phyloP scores from a whole-genome alignment of 2,329 filamentous ascomycete species.

The Dichotomopilus funicola region DNA sequence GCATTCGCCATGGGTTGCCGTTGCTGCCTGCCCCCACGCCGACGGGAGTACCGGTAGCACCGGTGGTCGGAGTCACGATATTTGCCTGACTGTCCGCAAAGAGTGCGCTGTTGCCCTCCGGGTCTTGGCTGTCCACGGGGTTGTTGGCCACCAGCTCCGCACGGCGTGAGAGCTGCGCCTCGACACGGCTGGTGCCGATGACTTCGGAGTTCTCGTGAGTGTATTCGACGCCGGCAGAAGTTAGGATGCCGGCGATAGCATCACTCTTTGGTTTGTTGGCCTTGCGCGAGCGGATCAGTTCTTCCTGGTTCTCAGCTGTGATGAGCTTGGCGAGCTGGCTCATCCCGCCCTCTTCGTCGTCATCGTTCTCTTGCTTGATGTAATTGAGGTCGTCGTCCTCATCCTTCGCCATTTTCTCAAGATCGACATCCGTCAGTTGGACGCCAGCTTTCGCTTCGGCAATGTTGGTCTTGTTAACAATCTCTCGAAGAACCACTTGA shows the following conservation, averaged over 20 bases:
- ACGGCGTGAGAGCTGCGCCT: constrained; percentile 71
- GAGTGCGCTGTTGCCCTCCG: constrained; percentile 43
- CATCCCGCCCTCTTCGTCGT: constrained; percentile 56
- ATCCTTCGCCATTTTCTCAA: constrained; percentile 54
- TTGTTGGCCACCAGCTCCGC: constrained; percentile 54
- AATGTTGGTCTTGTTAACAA: constrained; percentile 97
- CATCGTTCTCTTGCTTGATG: constrained; percentile 39
- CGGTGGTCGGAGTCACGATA: constrained; percentile 11
- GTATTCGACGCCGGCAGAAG: constrained; percentile 84
- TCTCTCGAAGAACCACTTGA: constrained; percentile 79
- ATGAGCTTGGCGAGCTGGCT: constrained; percentile 63
- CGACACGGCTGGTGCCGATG: constrained; percentile 85
- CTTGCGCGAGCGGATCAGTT: constrained; percentile 29
- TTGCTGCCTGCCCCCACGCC: neutral
- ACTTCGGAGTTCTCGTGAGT: constrained; percentile 96
- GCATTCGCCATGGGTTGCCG: constrained; percentile 26
- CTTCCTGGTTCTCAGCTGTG: constrained; percentile 39
- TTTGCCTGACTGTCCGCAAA: constrained; percentile 48
- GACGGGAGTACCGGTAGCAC: neutral
- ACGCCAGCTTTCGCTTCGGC: constrained; percentile 87
- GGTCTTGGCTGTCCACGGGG: constrained; percentile 3
- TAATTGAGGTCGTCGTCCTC: constrained; percentile 31
- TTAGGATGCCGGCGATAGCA: constrained; percentile 81
- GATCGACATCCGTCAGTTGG: constrained; percentile 67
- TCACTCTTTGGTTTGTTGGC: constrained; percentile 49